Evolutionary conservation across 1,284 basidiomycete genomes (phyloP).

Genomic region (Takashimella koratensis): DNA sequence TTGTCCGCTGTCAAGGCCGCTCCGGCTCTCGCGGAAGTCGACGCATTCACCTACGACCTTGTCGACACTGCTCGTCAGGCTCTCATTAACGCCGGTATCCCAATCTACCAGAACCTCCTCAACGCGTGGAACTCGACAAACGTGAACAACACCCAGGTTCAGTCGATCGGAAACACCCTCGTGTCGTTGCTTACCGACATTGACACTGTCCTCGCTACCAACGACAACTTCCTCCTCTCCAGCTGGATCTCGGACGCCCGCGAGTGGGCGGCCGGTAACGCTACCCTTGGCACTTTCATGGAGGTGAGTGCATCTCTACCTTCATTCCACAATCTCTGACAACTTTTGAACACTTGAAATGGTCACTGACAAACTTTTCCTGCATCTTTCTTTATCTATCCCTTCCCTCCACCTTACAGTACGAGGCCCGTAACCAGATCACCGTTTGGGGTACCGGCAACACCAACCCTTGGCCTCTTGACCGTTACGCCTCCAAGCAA

Average conservation of each 20-base stretch:
- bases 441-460: constrained; percentile 54
- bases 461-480: constrained; percentile 33
- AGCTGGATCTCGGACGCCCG: constrained; percentile 50
- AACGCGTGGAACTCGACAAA: constrained; percentile 3
- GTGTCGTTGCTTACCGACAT: constrained; percentile 43
- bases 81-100: constrained; percentile 51
- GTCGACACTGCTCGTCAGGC: constrained; percentile 52
- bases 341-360: background rate
- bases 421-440: constrained; percentile 53
- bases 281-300: background rate
- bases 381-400: too few relatives aligned
- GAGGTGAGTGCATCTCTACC: background rate
- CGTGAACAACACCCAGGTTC: background rate
- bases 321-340: background rate
- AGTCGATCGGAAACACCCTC: constrained; percentile 21
- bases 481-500: constrained; percentile 52
- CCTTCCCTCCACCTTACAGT: constrained; percentile 35
- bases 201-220: constrained; percentile 48
- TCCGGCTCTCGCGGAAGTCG: constrained; percentile 24
- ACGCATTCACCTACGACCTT: constrained; percentile 52
- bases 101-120: constrained; percentile 31
- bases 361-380: background rate
- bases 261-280: constrained; percentile 35
- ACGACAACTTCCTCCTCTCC: constrained; percentile 47
- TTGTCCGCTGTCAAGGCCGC: constrained; percentile 35